Evolutionary conservation across 2,329 filamentous ascomycete species (phyloP), one percentile per base, ranked within the genome.

Genomic region (Fusarium tanahbumbuense): DNA sequence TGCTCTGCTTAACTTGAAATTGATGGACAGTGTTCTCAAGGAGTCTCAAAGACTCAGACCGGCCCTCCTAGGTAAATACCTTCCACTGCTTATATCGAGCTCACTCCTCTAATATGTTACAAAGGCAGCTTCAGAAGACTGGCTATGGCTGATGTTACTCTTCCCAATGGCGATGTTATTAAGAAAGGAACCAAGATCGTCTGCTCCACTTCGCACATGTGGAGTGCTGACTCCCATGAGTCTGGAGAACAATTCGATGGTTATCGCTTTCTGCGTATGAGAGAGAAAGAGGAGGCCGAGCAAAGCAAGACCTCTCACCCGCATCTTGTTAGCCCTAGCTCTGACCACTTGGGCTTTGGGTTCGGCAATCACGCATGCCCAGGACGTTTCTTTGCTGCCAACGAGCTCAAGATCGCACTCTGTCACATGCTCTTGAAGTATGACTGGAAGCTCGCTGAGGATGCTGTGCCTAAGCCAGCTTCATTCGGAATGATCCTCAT

Each of bases 351-450:
- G 20, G 78, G 82, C 0, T 89, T 89, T 71, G 86, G 87, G 0
- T 84, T 87, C 62, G 87, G 87, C 0, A 78, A 83, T 44, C 85
- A 88, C 74, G 84, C 83, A 1, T 85, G 86, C 53, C 83, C 84
- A 0, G 86, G 86, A 0, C 80, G 86, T 1, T 88, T 88, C 76
- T 87, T 87, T 66, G 85, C 85, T 0, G 81, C 83, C 0, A 82
- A 84, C 47, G 84, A 86, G 75, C 77, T 86, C 40, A 88, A 88
- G 76, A 83, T 88, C 72, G 76, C 85, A 2, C 60, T 88, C 4
- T 78, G 83, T 4, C 82, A 86, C 61, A 70, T 87, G 40, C 56
- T 87, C 1, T 68, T 84, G 23, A 84, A 86, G 62, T 87, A 86
- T 64, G 86, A 88, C 34, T 63, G 64, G 64, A 62, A 62, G 32